phyloP scores from a whole-genome alignment of 768 basidiomycete species.

The Leccinum arenicola region DNA sequence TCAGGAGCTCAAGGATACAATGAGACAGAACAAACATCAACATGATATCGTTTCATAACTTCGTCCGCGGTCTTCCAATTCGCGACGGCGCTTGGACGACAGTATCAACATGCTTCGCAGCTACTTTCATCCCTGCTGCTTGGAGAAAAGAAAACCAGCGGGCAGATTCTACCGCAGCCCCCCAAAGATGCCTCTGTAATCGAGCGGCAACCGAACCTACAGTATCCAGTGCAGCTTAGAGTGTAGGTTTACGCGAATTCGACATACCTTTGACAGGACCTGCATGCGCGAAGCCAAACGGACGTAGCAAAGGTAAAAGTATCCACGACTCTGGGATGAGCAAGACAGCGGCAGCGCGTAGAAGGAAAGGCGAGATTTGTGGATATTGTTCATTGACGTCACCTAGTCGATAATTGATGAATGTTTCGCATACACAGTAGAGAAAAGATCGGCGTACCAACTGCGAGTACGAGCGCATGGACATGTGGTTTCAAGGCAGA shows the following conservation, averaged over 20 bases:
- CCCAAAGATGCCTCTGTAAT: slow-evolving; percentile 8
- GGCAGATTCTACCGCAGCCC: background rate
- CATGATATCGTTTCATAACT: too few species aligned
- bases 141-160: slow-evolving; percentile 18
- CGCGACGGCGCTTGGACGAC: background rate
- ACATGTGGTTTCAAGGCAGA: slow-evolving; percentile 9
- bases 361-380: background rate
- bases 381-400: slow-evolving; percentile 15
- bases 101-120: slow-evolving; percentile 3
- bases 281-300: slow-evolving; percentile 15
- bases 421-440: background rate
- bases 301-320: slow-evolving; percentile 7
- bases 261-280: slow-evolving; percentile 16
- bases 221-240: background rate
- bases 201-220: slow-evolving; percentile 16
- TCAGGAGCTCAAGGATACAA: too few species aligned
- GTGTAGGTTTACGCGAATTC: fast-evolving
- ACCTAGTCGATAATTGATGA: background rate
- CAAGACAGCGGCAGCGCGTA: background rate
- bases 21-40: too few species aligned
- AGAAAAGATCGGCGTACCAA: slow-evolving; percentile 3
- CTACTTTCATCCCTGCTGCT: slow-evolving; percentile 10
- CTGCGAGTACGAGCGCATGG: slow-evolving; percentile 2
- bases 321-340: slow-evolving; percentile 17
- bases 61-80: too few species aligned